Conservation (phyloP, 2,329 filamentous ascomycete species). For the Byssothecium circinans region DNA sequence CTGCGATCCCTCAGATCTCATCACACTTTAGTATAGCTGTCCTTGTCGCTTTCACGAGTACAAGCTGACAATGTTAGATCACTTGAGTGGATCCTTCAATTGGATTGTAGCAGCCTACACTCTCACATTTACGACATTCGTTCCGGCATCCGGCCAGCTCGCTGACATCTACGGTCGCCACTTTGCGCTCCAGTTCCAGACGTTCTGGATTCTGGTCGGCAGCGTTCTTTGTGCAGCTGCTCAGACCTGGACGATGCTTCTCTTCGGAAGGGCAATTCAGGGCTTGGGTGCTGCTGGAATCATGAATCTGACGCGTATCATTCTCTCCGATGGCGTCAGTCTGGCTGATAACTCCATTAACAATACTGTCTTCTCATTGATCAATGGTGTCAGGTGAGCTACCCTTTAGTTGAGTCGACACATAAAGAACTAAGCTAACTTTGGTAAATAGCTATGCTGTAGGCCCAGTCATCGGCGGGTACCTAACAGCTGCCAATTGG, state of each 20-base stretch:
- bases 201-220: slow-evolving; percentile 57
- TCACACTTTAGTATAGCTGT: slow-evolving; percentile 60
- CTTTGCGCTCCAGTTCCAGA: slow-evolving; percentile 58
- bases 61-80: slow-evolving; percentile 36
- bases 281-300: slow-evolving; percentile 64
- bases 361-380: slow-evolving; percentile 64
- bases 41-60: not conserved
- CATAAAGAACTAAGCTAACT: not conserved
- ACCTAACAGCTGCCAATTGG: slow-evolving; percentile 60
- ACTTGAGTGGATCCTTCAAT: slow-evolving; percentile 55
- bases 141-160: slow-evolving; percentile 66
- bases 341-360: slow-evolving; percentile 74
- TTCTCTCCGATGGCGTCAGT: slow-evolving; percentile 67
- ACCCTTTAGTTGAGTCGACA: not conserved
- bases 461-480: slow-evolving; percentile 64
- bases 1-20: slow-evolving; percentile 64
- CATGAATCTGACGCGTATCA: slow-evolving; percentile 61
- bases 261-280: slow-evolving; percentile 65
- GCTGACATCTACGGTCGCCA: slow-evolving; percentile 68
- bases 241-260: slow-evolving; percentile 60
- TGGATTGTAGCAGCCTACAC: slow-evolving; percentile 73
- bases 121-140: slow-evolving; percentile 66
- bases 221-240: slow-evolving; percentile 64
- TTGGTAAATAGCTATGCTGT: slow-evolving; percentile 52
- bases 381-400: slow-evolving; percentile 55